phyloP scores from a whole-genome alignment of 2,329 filamentous ascomycete species.

The Talaromyces rugulosus region DNA sequence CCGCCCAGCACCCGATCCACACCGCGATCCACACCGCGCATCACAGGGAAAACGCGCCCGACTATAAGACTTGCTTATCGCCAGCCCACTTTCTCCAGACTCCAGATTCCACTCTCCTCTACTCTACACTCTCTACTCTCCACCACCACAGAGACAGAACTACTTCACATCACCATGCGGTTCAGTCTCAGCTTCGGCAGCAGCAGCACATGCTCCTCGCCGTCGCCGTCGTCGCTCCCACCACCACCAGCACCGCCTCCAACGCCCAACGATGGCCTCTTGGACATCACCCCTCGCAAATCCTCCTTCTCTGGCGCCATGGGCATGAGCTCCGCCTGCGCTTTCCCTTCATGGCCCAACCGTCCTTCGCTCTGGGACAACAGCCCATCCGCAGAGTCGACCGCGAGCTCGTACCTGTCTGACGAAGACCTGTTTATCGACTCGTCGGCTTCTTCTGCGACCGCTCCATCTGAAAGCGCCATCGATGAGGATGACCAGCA shows the following conservation, averaged over 20 bases:
- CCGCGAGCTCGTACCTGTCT: slow-evolving; percentile 37
- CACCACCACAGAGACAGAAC: neutral
- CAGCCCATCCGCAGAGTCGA: slow-evolving; percentile 24
- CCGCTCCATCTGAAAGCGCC: slow-evolving; percentile 14
- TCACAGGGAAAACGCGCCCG: neutral
- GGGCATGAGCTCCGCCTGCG: slow-evolving; percentile 38
- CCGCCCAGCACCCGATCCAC: neutral
- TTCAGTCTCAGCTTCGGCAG: slow-evolving; percentile 25
- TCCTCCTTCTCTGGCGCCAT: slow-evolving; percentile 37
- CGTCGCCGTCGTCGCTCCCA: slow-evolving; percentile 25
- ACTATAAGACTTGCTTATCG: neutral
- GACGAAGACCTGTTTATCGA: slow-evolving; percentile 39
- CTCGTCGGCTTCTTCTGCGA: slow-evolving; percentile 25
- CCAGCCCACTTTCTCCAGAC: neutral
- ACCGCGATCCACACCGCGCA: neutral
- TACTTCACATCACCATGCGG: slow-evolving; percentile 13
- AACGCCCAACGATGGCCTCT: slow-evolving; percentile 33
- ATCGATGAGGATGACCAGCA: slow-evolving; percentile 23
- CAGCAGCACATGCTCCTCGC: slow-evolving; percentile 21
- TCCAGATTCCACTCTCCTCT: no score
- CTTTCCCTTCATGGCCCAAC: slow-evolving; percentile 44
- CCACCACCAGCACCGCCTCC: slow-evolving; percentile 38
- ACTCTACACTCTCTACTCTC: neutral
- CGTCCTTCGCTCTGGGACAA: slow-evolving; percentile 32
- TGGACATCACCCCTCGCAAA: slow-evolving; percentile 40